A percentile compares a stretch with the other conserved stretches of the same genome.
Conservation (phyloP, 2,329 filamentous ascomycete species). For the Talaromyces sp. region DNA sequence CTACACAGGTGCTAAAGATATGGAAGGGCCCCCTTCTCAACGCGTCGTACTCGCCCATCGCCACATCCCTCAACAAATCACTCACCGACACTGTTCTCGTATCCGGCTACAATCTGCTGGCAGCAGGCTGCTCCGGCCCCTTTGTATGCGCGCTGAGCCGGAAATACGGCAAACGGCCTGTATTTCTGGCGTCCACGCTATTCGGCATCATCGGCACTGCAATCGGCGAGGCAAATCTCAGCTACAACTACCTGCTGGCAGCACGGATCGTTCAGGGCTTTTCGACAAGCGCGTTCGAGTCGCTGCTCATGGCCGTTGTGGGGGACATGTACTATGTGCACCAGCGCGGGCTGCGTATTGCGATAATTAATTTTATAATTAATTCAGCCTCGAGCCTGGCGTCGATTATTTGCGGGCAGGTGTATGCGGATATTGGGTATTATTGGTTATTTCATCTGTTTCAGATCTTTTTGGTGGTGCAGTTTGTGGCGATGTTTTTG, state of each 20-base stretch:
- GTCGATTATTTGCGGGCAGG: constrained; percentile 18
- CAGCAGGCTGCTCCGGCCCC: constrained; percentile 16
- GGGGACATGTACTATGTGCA: constrained; percentile 22
- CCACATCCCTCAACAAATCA: constrained; percentile 11
- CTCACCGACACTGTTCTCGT: constrained; percentile 13
- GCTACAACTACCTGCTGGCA: constrained; percentile 17
- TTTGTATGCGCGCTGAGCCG: constrained; percentile 14
- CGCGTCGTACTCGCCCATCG: constrained; percentile 15
- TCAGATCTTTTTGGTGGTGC: constrained; percentile 15
- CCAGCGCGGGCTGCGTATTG: constrained; percentile 17
- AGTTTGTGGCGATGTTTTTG: constrained; percentile 19
- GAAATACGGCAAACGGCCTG: constrained; percentile 15
- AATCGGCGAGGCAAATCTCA: constrained; percentile 14
- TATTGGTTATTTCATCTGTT: constrained; percentile 16
- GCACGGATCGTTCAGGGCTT: constrained; percentile 16
- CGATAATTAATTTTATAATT: constrained; percentile 20
- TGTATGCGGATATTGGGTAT: constrained; percentile 15
- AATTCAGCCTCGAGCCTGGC: constrained; percentile 21
- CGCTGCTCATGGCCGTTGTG: constrained; percentile 12
- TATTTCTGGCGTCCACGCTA: constrained; percentile 17
- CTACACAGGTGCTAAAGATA: not conserved
- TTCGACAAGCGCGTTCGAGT: constrained; percentile 8
- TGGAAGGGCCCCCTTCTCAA: not conserved
- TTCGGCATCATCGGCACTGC: constrained; percentile 13
- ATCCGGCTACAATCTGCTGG: constrained; percentile 17